Evolutionary conservation across 2,329 filamentous ascomycete genomes (phyloP), one percentile per base, ranked within the genome.

Genomic region (Cyclaneusma minus): DNA sequence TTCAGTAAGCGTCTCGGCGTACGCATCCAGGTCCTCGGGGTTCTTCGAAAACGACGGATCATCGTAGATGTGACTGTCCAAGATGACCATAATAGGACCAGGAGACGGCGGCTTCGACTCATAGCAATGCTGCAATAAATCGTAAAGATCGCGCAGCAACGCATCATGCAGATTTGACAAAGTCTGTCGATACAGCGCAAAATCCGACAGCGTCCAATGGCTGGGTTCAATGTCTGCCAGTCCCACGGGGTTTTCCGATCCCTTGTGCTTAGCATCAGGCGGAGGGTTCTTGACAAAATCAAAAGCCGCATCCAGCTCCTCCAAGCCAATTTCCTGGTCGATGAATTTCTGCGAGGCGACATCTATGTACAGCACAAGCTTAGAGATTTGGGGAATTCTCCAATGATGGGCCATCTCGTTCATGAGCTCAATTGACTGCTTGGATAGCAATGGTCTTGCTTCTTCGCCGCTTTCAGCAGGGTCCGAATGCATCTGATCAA

Each of bases 341-440:
- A 83, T 57, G 44, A 84, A 95, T 48, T 89, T 89, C 41, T 84
- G 77, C 13, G 76, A 67, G 5, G 83, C 67, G 29, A 91, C 79
- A 53, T 95, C 89, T 18, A 95, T 55, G 41, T 93, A 75, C 5
- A 87, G 54, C 5, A 92, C 71, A 27, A 83, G 62, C 22, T 84
- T 69, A 3, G 83, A 82, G 43, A 75, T 83, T 36, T 77, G 73
- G 3, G 87, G 84, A 34, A 98, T 65, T 25, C 89, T 75, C 89
- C 89, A 98, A 42, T 85, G 72, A 35, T 83, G 58, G 32, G 77
- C 81, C 30, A 94, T 64, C 49, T 95, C 87, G 33, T 77, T 79
- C 35, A 98, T 54, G 23, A 98, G 58, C 29, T 94, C 84, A 25
- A 71, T 65, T 3, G 83, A 89, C 34, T 79, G 69, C 40, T 76